These are phyloP conservation scores for Cicer judaicum DNA, from an alignment of 306 rosid species.

Conservation along the genomic window DNA sequence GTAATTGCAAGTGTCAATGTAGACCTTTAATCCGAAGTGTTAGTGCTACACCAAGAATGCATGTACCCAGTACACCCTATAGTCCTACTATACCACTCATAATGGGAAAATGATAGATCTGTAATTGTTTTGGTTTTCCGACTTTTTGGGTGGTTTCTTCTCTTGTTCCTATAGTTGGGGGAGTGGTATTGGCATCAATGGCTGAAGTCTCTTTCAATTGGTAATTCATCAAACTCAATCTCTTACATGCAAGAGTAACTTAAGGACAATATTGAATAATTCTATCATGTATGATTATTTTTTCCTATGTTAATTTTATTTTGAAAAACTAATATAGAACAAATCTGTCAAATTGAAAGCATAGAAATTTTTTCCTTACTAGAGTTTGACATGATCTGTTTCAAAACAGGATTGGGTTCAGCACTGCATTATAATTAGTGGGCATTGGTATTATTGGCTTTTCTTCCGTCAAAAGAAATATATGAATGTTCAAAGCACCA, in stretches of 20 bases:
- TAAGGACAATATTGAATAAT: constrained; percentile 17
- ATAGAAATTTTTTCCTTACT: background rate
- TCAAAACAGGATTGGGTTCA: constrained; percentile 73
- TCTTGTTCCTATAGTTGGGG: constrained; percentile 89
- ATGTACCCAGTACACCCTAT: too few relatives aligned
- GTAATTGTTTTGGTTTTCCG: constrained; percentile 30
- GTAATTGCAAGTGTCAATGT: too few relatives aligned
- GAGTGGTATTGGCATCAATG: constrained; percentile 86
- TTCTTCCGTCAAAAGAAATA: too few relatives aligned
- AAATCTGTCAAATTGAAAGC: too few relatives aligned
- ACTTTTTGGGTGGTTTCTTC: constrained; percentile 80
- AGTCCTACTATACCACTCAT: too few relatives aligned
- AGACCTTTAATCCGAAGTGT: too few relatives aligned
- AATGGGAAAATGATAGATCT: background rate
- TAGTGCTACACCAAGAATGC: too few relatives aligned
- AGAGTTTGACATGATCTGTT: constrained; percentile 22
- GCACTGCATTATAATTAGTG: constrained; percentile 37
- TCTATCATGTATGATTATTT: background rate
- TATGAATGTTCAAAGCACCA: too few relatives aligned
- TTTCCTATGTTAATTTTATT: background rate
- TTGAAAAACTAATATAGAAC: too few relatives aligned
- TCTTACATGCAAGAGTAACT: constrained; percentile 34
- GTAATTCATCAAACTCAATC: constrained; percentile 52
- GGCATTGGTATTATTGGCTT: too few relatives aligned
- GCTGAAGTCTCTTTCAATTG: constrained; percentile 91